Percentiles rank a stretch among this genome's conserved stretches.
phyloP scores from a whole-genome alignment of 2,329 filamentous ascomycete species.

The Neoscytalidium dimidiatum region DNA sequence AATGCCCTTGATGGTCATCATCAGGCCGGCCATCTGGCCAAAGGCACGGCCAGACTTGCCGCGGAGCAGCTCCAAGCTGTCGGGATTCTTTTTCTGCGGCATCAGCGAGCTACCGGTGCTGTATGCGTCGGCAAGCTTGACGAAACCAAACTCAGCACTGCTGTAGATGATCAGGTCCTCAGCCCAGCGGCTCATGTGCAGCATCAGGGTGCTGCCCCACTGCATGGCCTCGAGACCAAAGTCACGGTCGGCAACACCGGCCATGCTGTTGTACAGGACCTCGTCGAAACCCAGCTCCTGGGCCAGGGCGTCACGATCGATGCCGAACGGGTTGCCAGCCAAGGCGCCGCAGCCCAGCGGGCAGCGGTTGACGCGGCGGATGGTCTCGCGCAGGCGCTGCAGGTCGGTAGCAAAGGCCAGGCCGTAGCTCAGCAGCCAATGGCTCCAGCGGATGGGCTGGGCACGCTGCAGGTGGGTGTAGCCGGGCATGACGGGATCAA shows the following conservation, averaged over 20 bases:
- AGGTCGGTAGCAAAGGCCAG: constrained; percentile 73
- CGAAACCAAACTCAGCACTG: constrained; percentile 74
- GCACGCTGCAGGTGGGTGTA: constrained; percentile 88
- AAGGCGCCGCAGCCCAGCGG: constrained; percentile 77
- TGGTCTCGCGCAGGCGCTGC: constrained; percentile 72
- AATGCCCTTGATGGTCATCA: constrained; percentile 74
- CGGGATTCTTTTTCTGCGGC: constrained; percentile 84
- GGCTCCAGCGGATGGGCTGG: constrained; percentile 77
- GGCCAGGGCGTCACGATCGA: constrained; percentile 78
- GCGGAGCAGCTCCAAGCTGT: constrained; percentile 73
- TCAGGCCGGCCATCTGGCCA: constrained; percentile 78
- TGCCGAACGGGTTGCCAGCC: constrained; percentile 78
- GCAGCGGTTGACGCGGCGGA: constrained; percentile 69
- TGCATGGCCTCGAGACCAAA: constrained; percentile 81
- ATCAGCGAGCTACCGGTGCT: constrained; percentile 75
- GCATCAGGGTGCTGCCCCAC: constrained; percentile 77
- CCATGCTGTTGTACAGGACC: constrained; percentile 75
- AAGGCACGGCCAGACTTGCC: constrained; percentile 77
- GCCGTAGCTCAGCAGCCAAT: constrained; percentile 78
- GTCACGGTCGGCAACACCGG: constrained; percentile 74
- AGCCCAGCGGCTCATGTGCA: constrained; percentile 76
- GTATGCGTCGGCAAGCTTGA: constrained; percentile 76
- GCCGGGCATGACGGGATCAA: constrained; percentile 79
- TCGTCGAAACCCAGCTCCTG: constrained; percentile 79
- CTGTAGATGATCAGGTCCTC: constrained; percentile 87